Evolutionary conservation across 345 rosid genomes (phyloP), one percentile per base, ranked within the genome.

Genomic region (Hibiscus tridactylites): DNA sequence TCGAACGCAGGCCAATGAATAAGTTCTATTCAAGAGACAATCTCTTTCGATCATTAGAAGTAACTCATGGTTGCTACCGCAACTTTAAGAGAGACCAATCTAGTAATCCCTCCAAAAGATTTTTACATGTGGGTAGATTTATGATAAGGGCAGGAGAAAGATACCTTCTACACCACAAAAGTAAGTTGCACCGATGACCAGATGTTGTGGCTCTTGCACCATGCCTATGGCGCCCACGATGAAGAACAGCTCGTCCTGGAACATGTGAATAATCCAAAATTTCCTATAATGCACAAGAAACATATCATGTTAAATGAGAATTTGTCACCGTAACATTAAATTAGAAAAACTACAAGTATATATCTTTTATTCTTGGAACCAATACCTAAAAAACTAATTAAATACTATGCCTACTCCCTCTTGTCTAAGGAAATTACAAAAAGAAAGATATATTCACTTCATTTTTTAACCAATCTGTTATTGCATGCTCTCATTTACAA

Each of bases 151-250:
- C 39, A 53, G 33, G 19, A 70, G 28, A 71, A 59, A 57, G 6
- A 54, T 87, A 95, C 97, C 97, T 95, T 85, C 94, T 87, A 75
- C 98, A 92, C 99, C 99, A 95, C 74, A 95, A 63, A 29, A 95
- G 82, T 78, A 95, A 77, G 85, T 95, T 95, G 79, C 79, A 84
- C 67, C 98, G 80, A 67, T 84, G 87, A 42, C 97, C 99, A 21
- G 88, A 65, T 28, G 85, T 85, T 53, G 98, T 92, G 74, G 99
- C 98, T 81, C 92, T 87, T 65, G 94, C 99, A 74, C 99, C 99
- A 85, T 95, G 99, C 70, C 98, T 89, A 73, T 95, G 97, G 68
- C 92, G 91, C 64, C 98, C 99, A 64, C 91, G 86, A 80, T 95
- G 98, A 80, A 92, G 96, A 72, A 95, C 78, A 44, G 97, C 99